Base-by-base conservation (phyloP, 73 alveolate genomes). In the Paramecium caudatum region DNA sequence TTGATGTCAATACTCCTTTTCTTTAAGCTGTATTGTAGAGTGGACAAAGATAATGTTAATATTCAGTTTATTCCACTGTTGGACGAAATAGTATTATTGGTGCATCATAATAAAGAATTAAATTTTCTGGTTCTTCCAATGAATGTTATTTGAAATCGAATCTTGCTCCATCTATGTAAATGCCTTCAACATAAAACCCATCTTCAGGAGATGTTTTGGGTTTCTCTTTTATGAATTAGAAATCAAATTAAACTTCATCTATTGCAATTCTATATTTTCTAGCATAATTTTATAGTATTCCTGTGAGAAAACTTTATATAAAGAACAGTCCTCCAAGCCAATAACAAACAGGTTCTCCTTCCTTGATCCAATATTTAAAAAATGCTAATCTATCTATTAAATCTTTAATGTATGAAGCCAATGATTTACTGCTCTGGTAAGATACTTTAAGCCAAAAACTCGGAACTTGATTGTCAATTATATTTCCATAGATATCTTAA, bases 301-400 rank as follows among this genome's bases (percentile, higher is more conserved):
- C 98, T 13, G 95, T 85, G 45, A 96, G 92, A 83, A 94, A 94
- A 33, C 94, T 90, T 90, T 95, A 70, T 62, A 97, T 91, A 92
- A 95, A 95, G 80, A 94, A 97, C 95, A 98, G 97, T 92, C 99
- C 98, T n/a, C 98, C 94, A 46, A 98, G 93, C 99, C 99, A 97
- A 92, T 95, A 98, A 82, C 93, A 85, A 61, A 93, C 93, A 4
- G 99, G 99, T 47, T 96, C 98, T 3, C 99, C 99, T 45, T 95
- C 82, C 15, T 82, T 93, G 41, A 97, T 82, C 99, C 99, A 98
- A 61, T 91, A 94, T 65, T 83, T 82, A 98, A 98, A 97, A 94
- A 96, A 98, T 50, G 95, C 95, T 12, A 98, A 90, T 69, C 99
- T 92, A 48, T 92, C 92, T 91, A 90, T 95, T 19, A 97, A 91